A percentile compares a stretch with the other conserved stretches of the same genome.
Evolutionary conservation across 2,329 filamentous ascomycete species (phyloP).

Genomic region (Aspergillus sp.): DNA sequence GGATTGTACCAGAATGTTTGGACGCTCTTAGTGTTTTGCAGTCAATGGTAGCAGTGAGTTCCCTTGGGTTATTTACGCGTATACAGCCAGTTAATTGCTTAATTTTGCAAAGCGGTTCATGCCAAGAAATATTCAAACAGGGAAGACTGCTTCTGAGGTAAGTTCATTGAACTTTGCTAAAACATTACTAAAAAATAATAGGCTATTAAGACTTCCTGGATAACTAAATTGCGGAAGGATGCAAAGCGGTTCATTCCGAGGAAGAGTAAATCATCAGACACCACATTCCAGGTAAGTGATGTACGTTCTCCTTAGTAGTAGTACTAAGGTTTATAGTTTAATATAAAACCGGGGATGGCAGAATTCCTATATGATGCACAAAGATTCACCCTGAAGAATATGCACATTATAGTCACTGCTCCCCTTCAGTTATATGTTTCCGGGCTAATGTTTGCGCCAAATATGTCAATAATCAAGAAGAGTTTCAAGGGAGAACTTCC

Average conservation of each 20-base stretch:
- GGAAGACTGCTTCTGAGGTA: too few species aligned
- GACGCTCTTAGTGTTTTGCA: slow-evolving; percentile 15
- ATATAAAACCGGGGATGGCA: slow-evolving; percentile 10
- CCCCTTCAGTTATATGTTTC: slow-evolving; percentile 40
- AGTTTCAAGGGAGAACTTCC: slow-evolving; percentile 21
- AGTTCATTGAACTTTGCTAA: too few species aligned
- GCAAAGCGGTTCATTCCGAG: too few species aligned
- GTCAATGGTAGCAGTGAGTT: too few species aligned
- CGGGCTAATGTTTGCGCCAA: slow-evolving; percentile 34
- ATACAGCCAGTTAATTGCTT: slow-evolving; percentile 10
- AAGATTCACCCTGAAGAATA: slow-evolving; percentile 30
- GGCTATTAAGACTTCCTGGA: too few species aligned
- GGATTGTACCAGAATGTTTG: slow-evolving; percentile 17
- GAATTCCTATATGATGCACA: slow-evolving; percentile 32
- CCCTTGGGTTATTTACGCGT: too few species aligned
- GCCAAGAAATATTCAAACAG: background rate
- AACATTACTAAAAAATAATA: too few species aligned
- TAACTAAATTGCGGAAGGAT: too few species aligned
- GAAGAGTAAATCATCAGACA: too few species aligned
- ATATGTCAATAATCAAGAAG: slow-evolving; percentile 25
- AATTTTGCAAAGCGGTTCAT: background rate
- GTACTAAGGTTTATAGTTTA: too few species aligned
- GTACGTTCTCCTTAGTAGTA: too few species aligned
- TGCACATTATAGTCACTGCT: slow-evolving; percentile 26
- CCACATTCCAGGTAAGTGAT: too few species aligned